Conservation (phyloP, 2,329 filamentous ascomycete genomes). For the Apiospora koreana region DNA sequence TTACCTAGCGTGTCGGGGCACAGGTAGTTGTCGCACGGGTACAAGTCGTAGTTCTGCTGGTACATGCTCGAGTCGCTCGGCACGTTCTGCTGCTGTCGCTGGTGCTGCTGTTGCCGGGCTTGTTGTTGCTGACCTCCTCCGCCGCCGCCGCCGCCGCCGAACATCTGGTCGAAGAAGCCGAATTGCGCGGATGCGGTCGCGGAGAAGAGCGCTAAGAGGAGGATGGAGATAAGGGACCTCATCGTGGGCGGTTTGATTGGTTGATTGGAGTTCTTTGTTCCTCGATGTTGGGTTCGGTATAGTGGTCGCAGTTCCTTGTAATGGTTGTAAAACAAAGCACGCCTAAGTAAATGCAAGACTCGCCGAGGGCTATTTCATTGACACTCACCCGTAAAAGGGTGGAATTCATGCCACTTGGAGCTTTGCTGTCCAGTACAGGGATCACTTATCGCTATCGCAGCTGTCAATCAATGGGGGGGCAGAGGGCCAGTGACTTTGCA, state of each 20-base stretch:
- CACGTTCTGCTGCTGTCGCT: slow-evolving; percentile 70
- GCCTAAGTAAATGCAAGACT: not conserved
- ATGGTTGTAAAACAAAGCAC: not conserved
- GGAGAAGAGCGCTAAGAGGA: slow-evolving; percentile 61
- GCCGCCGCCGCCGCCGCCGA: slow-evolving; percentile 55
- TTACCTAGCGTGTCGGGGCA: slow-evolving; percentile 81
- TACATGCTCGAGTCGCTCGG: slow-evolving; percentile 84
- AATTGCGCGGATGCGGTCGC: slow-evolving; percentile 74
- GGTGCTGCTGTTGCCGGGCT: slow-evolving; percentile 57
- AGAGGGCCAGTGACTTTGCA: no score
- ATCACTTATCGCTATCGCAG: slow-evolving; percentile 27
- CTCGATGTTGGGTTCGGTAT: not conserved
- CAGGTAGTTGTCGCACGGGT: slow-evolving; percentile 90
- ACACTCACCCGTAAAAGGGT: not conserved
- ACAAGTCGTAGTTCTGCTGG: slow-evolving; percentile 47
- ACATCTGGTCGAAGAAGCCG: slow-evolving; percentile 98
- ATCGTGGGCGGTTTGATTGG: slow-evolving; percentile 27
- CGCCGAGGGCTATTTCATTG: not conserved
- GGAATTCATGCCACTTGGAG: slow-evolving; percentile 9
- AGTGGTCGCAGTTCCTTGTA: not conserved
- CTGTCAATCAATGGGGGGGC: not conserved
- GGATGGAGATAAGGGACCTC: slow-evolving; percentile 33
- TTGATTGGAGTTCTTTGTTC: not conserved
- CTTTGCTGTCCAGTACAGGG: slow-evolving; percentile 25
- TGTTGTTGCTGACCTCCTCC: slow-evolving; percentile 44